Base-by-base conservation (phyloP, 2,329 filamentous ascomycete species). In the Trichothecium roseum region DNA sequence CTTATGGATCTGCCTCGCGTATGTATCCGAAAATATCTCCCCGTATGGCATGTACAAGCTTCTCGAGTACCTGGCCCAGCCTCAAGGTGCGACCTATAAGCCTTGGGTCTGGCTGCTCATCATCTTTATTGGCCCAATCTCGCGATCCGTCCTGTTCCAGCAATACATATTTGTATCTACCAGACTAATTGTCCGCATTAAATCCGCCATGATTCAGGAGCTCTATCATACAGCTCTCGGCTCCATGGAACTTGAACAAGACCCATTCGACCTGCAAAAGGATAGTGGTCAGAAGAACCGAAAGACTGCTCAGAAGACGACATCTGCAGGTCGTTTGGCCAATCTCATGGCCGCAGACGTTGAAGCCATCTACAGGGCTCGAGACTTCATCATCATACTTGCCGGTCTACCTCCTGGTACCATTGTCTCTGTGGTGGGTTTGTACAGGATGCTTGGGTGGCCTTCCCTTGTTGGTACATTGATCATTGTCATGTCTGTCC, bases 261-360 rank as follows among this genome's bases (percentile, higher is more conserved):
- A 74, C 35, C 59, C 63, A 1, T 68, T 69, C 40, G 51, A 55
- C 27, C n/a, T n/a, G n/a, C n/a, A n/a, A n/a, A 43, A 36, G 12
- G 34, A 17, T 15, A 16, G 17, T 10, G 28, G 17, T 35, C 13
- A 42, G 34, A 18, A 48, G 37, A 44, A 51, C 17, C 34, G 40
- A n/a, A 32, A 32, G 18, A 38, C 30, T 18, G 54, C 56, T 9
- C 43, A 52, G 3, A 56, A 54, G 39, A 54, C 54, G 8, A 60
- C 67, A 2, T 68, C 69, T 4, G 62, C 68, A 7, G 69, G 69
- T 13, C 59, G 66, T 13, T 50, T 74, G 31, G 67, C 68, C 12
- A 76, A 72, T 37, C 57, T 77, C 36, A 74, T 76, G 68, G 67
- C 70, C 8, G 69, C 69, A 18, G 72, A 77, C 43, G 60, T 77